Conservation (phyloP, 345 rosid genomes). For the Microcos paniculata region DNA sequence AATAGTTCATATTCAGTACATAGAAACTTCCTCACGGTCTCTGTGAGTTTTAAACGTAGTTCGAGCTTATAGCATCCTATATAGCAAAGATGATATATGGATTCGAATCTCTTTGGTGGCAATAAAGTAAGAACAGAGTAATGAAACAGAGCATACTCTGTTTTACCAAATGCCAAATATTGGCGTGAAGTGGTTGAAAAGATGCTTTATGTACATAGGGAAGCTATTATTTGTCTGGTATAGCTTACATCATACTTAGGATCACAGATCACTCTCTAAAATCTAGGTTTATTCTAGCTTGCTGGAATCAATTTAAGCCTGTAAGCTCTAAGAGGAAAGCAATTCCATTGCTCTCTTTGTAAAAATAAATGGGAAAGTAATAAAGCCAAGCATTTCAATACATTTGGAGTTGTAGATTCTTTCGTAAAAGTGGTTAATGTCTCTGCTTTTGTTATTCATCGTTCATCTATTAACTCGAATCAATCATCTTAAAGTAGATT, state of each 20-base stretch:
- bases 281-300: slow-evolving; percentile 16
- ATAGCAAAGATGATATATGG: not conserved
- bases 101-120: not conserved
- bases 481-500: not conserved
- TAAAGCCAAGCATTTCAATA: slow-evolving; percentile 12
- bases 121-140: slow-evolving; percentile 9
- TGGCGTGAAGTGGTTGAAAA: slow-evolving; percentile 15
- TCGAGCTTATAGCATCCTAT: not conserved
- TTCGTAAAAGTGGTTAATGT: not conserved
- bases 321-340: slow-evolving; percentile 14
- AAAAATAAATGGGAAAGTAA: slow-evolving; percentile 22
- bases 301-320: slow-evolving; percentile 17
- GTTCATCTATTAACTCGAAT: not conserved
- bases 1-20: slow-evolving; percentile 16
- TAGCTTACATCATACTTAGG: slow-evolving; percentile 18
- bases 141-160: not conserved
- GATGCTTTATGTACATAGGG: slow-evolving; percentile 22
- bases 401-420: not conserved
- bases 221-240: slow-evolving; percentile 21
- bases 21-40: slow-evolving; percentile 1
- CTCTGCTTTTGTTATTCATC: not conserved
- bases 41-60: not conserved
- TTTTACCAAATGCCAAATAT: slow-evolving; percentile 21
- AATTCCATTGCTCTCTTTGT: slow-evolving; percentile 11
- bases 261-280: not conserved